A percentile compares a stretch with the other conserved stretches of the same genome.
phyloP scores from a whole-genome alignment of 129 eudicot species.

The Lactuca saligna region DNA sequence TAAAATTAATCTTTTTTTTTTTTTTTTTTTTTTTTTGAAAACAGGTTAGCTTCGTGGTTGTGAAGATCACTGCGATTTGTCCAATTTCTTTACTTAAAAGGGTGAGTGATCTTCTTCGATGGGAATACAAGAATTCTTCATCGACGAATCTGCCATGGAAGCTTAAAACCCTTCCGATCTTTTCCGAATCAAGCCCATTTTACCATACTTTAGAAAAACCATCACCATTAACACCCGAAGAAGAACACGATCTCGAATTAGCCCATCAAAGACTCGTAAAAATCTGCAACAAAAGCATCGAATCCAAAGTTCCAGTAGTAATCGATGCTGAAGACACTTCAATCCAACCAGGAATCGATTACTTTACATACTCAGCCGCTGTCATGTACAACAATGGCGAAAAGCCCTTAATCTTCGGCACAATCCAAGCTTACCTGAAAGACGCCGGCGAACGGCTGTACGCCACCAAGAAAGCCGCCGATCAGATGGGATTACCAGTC shows the following conservation, averaged over 20 bases:
- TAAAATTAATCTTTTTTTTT: background rate
- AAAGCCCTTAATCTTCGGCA: conserved; percentile 53
- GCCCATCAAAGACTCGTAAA: conserved; percentile 56
- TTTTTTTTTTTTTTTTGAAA: conserved; percentile 4
- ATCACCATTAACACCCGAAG: conserved; percentile 60
- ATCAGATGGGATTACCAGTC: conserved; percentile 71
- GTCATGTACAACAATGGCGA: conserved; percentile 46
- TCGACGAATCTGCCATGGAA: conserved; percentile 87
- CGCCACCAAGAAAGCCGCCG: conserved; percentile 65
- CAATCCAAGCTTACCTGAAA: conserved; percentile 82
- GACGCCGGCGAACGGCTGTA: conserved; percentile 75
- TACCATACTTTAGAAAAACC: conserved; percentile 79
- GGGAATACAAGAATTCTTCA: conserved; percentile 60
- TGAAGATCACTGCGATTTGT: conserved; percentile 85
- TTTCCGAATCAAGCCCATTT: conserved; percentile 74
- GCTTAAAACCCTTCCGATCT: conserved; percentile 64
- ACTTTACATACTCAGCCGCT: conserved; percentile 68
- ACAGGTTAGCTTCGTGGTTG: conserved; percentile 92
- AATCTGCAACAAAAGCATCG: conserved; percentile 52
- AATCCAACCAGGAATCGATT: conserved; percentile 92
- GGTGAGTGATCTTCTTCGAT: conserved; percentile 80
- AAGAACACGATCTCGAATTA: conserved; percentile 73
- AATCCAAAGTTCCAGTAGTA: conserved; percentile 63
- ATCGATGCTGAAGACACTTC: conserved; percentile 94
- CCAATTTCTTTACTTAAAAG: conserved; percentile 56